phyloP scores from a whole-genome alignment of 306 rosid species.

The Castanospermum australe region DNA sequence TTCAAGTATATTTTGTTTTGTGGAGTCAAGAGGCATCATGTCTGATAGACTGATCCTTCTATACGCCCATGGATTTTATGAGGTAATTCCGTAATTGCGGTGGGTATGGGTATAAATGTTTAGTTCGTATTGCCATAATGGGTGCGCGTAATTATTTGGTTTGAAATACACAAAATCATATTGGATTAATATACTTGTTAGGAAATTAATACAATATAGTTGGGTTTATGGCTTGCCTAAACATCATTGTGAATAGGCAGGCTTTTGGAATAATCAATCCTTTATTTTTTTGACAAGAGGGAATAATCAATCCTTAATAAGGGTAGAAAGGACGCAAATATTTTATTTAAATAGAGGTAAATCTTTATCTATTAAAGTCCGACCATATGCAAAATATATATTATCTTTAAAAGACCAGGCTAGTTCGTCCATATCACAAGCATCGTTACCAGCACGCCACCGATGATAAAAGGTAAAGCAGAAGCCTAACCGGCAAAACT shows the following conservation, averaged over 20 bases:
- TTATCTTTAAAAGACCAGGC: not conserved
- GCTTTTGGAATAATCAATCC: conserved; percentile 18
- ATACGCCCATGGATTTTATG: no score
- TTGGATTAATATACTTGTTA: not conserved
- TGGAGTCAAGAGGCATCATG: not conserved
- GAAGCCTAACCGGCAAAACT: not conserved
- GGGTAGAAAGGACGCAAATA: not conserved
- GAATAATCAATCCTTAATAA: conserved; percentile 17
- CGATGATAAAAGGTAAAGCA: not conserved
- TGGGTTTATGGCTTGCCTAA: not conserved
- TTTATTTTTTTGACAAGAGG: no score
- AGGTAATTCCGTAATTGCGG: no score
- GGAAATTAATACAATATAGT: not conserved
- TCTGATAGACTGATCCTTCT: not conserved
- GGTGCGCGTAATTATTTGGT: conserved; percentile 18
- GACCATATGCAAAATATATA: conserved; percentile 28
- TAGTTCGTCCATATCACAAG: not conserved
- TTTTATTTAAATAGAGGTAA: conserved; percentile 18
- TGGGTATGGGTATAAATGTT: no score
- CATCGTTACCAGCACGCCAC: not conserved
- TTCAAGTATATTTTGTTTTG: not conserved
- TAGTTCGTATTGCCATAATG: not conserved
- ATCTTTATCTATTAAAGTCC: conserved; percentile 5
- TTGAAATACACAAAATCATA: not conserved
- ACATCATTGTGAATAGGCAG: not conserved